Base-by-base conservation (phyloP, 2,329 filamentous ascomycete species). In the Sporothrix variecibatus region DNA sequence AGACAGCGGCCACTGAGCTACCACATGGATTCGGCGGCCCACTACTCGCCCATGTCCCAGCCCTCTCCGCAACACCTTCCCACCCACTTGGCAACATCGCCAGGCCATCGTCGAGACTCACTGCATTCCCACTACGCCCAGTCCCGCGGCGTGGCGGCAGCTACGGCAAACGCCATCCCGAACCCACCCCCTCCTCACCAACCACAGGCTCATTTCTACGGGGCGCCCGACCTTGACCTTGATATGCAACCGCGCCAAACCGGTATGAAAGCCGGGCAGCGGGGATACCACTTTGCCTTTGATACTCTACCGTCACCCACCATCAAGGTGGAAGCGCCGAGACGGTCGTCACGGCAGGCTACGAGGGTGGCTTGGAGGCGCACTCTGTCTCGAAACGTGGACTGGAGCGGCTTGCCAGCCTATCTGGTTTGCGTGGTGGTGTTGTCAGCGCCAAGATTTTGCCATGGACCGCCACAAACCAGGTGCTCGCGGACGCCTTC, bases 371-470 rank as follows among this genome's bases (percentile, higher is more conserved):
- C 0, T 80, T 98, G 69, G 92, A 95, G 76, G 87, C 97, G 20
- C 91, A 93, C 77, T 86, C 89, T 26, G 87, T 97, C 40, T 89
- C 90, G 60, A 93, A 92, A 79, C 90, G 91, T 75, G 92, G 92
- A 68, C 82, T 94, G 72, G 92, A 94, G 73, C 86, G 89, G 28
- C 83, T 94, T 40, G 91, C 91, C 26, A 89, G 89, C 73, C 83
- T 98, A 67, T 91, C 92, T 79, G 94, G 93, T 4, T 85, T 98
- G 38, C 89, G 91, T 78, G 95, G 95, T 56, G 91, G 91, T 28
- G 93, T 98, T 0, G 86, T 94, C 76, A 88, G 92, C 77, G 95
- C 95, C 72, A 97, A 95, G 82, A 90, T 98, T 31, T 82, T 98
- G 68, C 91, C 93, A 0, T 94, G 92, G 88, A 88, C 86, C 23